Percentiles rank a stretch among this genome's conserved stretches.
phyloP scores from a whole-genome alignment of 1,284 basidiomycete species.

The Hemileia vastatrix region DNA sequence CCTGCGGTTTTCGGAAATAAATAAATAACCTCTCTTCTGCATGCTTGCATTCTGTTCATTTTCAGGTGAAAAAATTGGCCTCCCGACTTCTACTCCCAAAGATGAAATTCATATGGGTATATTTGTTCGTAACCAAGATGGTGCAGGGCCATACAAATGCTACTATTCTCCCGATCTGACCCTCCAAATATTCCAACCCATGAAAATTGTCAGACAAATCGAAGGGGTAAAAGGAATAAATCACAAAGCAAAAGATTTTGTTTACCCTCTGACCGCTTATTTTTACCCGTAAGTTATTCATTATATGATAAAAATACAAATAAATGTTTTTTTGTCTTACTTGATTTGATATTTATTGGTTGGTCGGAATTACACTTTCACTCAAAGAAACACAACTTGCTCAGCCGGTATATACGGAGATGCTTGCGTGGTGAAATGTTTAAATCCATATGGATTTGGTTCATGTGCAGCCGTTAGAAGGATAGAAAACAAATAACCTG shows the following conservation, averaged over 20 bases:
- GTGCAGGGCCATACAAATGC: conserved; percentile 17
- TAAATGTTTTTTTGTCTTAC: too few relatives aligned
- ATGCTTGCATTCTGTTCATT: not conserved
- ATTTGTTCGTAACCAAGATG: conserved; percentile 17
- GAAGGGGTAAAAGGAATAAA: conserved; percentile 20
- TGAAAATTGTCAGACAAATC: conserved; percentile 14
- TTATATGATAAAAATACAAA: too few relatives aligned
- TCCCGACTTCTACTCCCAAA: conserved; percentile 7
- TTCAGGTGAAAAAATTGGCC: conserved; percentile 14
- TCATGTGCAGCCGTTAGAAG: conserved; percentile 22
- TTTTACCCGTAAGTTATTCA: conserved; percentile 9
- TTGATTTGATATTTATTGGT: too few relatives aligned
- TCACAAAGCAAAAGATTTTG: conserved; percentile 19
- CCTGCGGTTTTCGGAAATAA: not conserved
- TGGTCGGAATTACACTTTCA: too few relatives aligned
- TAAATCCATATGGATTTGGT: conserved; percentile 19
- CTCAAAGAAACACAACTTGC: not conserved
- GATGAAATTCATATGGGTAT: conserved; percentile 18
- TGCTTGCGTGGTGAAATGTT: conserved; percentile 20
- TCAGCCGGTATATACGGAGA: not conserved
- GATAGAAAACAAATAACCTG: too few relatives aligned
- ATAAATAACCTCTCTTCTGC: not conserved
- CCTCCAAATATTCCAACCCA: conserved; percentile 14
- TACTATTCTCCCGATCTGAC: conserved; percentile 17
- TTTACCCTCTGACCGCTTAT: conserved; percentile 14